Evolutionary conservation across 140 eudicot genomes (phyloP).

Genomic region (Erigeron philadelphicus): DNA sequence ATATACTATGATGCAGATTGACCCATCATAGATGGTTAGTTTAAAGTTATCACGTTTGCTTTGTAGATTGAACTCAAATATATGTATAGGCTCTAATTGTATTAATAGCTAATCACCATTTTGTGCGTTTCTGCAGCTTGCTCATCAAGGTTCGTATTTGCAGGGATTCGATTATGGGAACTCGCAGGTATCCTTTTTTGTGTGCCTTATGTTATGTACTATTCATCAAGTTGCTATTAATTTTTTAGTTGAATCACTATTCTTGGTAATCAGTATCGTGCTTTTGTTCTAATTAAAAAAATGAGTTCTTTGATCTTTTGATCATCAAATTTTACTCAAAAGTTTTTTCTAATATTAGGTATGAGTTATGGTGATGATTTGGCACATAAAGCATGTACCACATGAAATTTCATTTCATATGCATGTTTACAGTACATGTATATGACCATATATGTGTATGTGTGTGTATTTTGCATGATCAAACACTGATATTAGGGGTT

Average conservation of each 20-base stretch:
- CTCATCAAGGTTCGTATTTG: slow-evolving; percentile 50
- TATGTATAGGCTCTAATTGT: not conserved
- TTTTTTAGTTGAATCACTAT: not conserved
- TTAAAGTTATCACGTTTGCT: not conserved
- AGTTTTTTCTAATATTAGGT: not conserved
- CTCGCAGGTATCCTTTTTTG: slow-evolving; percentile 39
- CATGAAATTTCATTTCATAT: not conserved
- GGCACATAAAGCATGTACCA: not conserved
- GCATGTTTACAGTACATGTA: not conserved
- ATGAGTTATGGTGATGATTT: not conserved
- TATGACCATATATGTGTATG: not conserved
- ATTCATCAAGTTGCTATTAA: not conserved
- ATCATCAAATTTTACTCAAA: not conserved
- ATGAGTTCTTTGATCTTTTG: not conserved
- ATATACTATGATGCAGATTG: slow-evolving; percentile 1
- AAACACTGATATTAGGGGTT: not conserved
- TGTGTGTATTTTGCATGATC: slow-evolving; percentile 1
- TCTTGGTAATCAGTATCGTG: not conserved
- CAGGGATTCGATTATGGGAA: slow-evolving; percentile 60
- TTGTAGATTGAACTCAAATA: not conserved
- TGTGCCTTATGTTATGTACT: not conserved
- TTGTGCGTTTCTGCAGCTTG: slow-evolving; percentile 30
- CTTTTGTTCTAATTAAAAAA: not conserved
- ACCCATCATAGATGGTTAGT: not conserved
- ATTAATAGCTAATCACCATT: slow-evolving; percentile 1